Base-by-base conservation (phyloP, 2,329 filamentous ascomycete species). In the Aspergillus fischeri region DNA sequence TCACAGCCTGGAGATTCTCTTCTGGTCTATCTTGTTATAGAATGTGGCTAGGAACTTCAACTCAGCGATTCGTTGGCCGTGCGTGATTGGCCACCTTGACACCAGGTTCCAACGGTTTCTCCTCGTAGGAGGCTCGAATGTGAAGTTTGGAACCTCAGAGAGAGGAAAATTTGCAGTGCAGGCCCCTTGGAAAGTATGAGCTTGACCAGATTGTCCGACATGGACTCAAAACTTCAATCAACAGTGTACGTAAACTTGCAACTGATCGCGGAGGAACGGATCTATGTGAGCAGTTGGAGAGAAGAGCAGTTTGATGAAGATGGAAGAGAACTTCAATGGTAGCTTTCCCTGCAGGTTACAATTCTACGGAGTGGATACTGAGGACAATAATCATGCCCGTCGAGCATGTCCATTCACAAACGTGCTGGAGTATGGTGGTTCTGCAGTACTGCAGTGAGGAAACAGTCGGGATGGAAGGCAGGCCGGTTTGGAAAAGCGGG, bases 401-500 rank as follows among this genome's bases (percentile, higher is more conserved):
- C 54, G 7, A 44, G 44, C 32, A 52, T 20, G 21, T 29, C 32
- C 4, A 14, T 35, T 35, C 32, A 35, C 32, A 35, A 35, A 35
- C 11, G 32, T 6, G 32, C 5, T 6, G 32, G 32, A 35, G 11
- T 14, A 35, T 14, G 32, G 11, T 38, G 25, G 44, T 28, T 38
- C 25, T 52, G 8, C 8, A n/a, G n/a, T n/a, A n/a, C 28, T 29
- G 25, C 14, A 10, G n/a, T 47, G n/a, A 70, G 70, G 69, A 63
- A 72, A 70, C 62, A 65, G 63, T 69, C 70, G 71, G 71, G 67
- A 74, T 65, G 63, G 60, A 57, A 66, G 63, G 61, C 58, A 64
- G 63, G 64, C 44, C 64, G 66, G 65, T 68, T 72, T 75, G 71
- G 67, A 71, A 76, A 74, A 73, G 63, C 67, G 66, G 65, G 71